Evolutionary conservation across 2,329 filamentous ascomycete species (phyloP).

Genomic region (Monosporascus sp.): DNA sequence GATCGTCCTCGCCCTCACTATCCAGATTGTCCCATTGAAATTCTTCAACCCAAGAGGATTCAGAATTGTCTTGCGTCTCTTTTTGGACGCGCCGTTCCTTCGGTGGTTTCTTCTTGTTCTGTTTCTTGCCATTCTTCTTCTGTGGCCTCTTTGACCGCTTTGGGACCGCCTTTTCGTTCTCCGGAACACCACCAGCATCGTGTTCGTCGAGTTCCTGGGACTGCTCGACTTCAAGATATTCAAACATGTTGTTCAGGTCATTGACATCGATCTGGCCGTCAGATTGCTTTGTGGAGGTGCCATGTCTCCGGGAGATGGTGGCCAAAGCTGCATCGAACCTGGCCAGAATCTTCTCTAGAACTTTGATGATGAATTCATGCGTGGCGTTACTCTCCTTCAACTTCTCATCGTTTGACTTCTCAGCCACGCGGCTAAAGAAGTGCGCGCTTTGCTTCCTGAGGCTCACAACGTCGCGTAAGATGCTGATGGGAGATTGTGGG

Average conservation of each 20-base stretch:
- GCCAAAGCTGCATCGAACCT: conserved; percentile 16
- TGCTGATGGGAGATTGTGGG: conserved; percentile 17
- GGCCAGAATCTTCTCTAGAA: conserved; percentile 20
- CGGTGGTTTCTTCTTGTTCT: conserved; percentile 7
- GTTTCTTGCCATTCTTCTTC: conserved; percentile 3
- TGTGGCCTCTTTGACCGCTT: conserved; percentile 3
- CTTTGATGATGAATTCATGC: conserved; percentile 21
- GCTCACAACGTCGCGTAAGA: conserved; percentile 21
- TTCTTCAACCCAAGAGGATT: conserved; percentile 15
- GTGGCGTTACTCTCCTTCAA: conserved; percentile 15
- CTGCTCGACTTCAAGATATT: conserved; percentile 18
- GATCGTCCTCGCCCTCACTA: conserved; percentile 17
- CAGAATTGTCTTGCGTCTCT: not conserved
- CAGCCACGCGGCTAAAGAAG: conserved; percentile 14
- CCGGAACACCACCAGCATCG: conserved; percentile 4
- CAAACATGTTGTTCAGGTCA: conserved; percentile 23
- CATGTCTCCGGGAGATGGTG: conserved; percentile 2
- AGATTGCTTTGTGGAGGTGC: not conserved
- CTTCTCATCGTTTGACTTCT: conserved; percentile 11
- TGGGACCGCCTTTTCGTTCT: conserved; percentile 1
- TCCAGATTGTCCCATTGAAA: conserved; percentile 12
- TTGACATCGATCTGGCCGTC: conserved; percentile 6
- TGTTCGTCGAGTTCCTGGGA: conserved; percentile 7
- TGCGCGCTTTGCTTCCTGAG: conserved; percentile 21
- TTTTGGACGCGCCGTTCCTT: conserved; percentile 3